These are phyloP conservation scores for Trametes versicolor DNA, from an alignment of 1,284 basidiomycete genomes.

Conservation along the genomic window DNA sequence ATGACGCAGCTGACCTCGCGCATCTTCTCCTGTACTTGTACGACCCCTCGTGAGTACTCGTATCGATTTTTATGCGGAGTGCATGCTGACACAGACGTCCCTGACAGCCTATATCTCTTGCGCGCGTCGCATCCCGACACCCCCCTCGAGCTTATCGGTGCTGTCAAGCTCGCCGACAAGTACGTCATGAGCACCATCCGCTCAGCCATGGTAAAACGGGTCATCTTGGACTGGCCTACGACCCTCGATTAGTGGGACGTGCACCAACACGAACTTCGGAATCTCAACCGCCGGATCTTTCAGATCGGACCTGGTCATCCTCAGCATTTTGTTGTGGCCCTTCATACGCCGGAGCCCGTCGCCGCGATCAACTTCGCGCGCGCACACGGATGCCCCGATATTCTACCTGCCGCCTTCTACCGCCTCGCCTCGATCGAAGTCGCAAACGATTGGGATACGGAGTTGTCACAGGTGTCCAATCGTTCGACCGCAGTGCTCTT, in stretches of 20 bases:
- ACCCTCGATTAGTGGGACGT: not conserved
- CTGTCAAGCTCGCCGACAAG: not conserved
- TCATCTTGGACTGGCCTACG: not conserved
- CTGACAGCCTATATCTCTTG: not conserved
- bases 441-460: no score
- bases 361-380: no score
- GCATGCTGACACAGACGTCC: not conserved
- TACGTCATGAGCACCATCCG: not conserved
- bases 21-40: conserved; percentile 65
- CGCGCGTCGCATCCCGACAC: not conserved
- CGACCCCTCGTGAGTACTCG: conserved; percentile 39
- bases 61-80: no score
- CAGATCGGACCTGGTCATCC: no score
- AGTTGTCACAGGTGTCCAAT: no score
- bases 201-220: not conserved
- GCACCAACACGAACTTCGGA: no score
- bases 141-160: not conserved
- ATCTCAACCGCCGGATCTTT: conserved; percentile 7
- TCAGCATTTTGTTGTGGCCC: no score
- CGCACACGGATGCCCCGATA: no score
- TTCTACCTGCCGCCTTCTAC: no score
- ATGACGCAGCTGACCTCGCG: conserved; percentile 27
- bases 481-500: no score
- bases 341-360: no score
- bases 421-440: no score